Conservation (phyloP, 1,139 yeast species). For the Sugiyamaella pinicola region DNA sequence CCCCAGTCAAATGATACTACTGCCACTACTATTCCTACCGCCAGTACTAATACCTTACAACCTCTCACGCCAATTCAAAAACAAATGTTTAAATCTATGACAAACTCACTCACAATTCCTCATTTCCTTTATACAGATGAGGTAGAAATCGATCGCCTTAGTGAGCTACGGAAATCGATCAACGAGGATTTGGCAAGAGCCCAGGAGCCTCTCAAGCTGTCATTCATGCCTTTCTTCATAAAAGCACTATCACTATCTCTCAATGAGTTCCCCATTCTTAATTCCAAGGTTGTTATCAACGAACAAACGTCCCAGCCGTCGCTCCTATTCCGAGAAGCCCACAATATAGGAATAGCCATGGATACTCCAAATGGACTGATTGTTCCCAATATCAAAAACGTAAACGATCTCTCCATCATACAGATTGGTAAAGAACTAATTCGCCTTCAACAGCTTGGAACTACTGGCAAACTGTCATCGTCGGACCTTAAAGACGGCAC, state of each 20-base stretch:
- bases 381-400: slow-evolving; percentile 72
- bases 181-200: slow-evolving; percentile 32
- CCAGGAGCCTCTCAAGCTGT: slow-evolving; percentile 32
- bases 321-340: slow-evolving; percentile 35
- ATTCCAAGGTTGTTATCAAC: slow-evolving; percentile 34
- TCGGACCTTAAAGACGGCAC: slow-evolving; percentile 78
- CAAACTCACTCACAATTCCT: slow-evolving; percentile 41
- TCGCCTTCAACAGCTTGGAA: slow-evolving; percentile 58
- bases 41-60: slow-evolving; percentile 24
- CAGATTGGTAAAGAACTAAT: slow-evolving; percentile 66
- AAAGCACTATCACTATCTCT: slow-evolving; percentile 42
- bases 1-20: not conserved
- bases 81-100: slow-evolving; percentile 44
- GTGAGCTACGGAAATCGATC: slow-evolving; percentile 32
- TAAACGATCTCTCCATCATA: slow-evolving; percentile 60
- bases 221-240: slow-evolving; percentile 44
- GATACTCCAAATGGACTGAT: slow-evolving; percentile 77
- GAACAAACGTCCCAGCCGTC: slow-evolving; percentile 32
- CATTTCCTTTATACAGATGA: slow-evolving; percentile 44
- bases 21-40: not conserved
- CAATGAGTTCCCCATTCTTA: slow-evolving; percentile 37
- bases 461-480: slow-evolving; percentile 64
- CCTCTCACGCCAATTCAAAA: slow-evolving; percentile 40
- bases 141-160: slow-evolving; percentile 36
- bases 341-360: slow-evolving; percentile 64